Percentiles rank a stretch among this genome's conserved stretches.
These are phyloP conservation scores for Darksidea phi DNA, from an alignment of 495 filamentous ascomycete species.

Conservation along the genomic window DNA sequence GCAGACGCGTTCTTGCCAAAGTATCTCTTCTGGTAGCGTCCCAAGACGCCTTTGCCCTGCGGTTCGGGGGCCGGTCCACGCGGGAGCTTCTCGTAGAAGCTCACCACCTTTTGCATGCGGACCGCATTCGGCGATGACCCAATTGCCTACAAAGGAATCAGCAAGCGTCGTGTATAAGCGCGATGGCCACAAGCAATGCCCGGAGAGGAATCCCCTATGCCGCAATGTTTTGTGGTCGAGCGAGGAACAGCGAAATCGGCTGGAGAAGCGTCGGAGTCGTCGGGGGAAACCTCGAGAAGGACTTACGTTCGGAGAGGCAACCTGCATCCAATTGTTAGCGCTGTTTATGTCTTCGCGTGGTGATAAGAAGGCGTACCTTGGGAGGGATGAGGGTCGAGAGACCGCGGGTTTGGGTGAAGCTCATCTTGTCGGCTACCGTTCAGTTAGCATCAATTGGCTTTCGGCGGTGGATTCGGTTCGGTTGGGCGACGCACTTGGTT, in stretches of 20 bases:
- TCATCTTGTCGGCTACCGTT: constrained; percentile 66
- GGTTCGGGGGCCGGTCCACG: constrained; percentile 78
- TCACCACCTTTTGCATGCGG: constrained; percentile 93
- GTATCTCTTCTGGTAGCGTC: constrained; percentile 88
- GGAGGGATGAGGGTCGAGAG: constrained; percentile 98
- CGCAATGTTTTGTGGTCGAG: constrained; percentile 24
- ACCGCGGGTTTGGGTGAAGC: constrained; percentile 79
- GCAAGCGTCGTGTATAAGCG: background rate
- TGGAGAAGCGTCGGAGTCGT: constrained; percentile 20
- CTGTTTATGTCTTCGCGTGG: constrained; percentile 18
- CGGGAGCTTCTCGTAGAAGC: constrained; percentile 97
- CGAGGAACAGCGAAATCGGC: constrained; percentile 2
- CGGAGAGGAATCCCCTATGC: background rate
- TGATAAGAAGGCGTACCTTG: constrained; percentile 64
- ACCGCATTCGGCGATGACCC: constrained; percentile 90
- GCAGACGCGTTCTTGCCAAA: constrained; percentile 87
- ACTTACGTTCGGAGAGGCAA: constrained; percentile 92
- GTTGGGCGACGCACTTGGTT: constrained; percentile 18
- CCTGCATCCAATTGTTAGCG: constrained; percentile 47
- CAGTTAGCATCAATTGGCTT: constrained; percentile 29
- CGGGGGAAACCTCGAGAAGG: constrained; percentile 33
- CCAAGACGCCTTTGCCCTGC: constrained; percentile 74
- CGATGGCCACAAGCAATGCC: background rate
- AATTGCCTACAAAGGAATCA: constrained; percentile 62
- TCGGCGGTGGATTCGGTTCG: background rate